Base-by-base conservation (phyloP, 202 grass and related monocot genomes). In the Zoysia matrella region DNA sequence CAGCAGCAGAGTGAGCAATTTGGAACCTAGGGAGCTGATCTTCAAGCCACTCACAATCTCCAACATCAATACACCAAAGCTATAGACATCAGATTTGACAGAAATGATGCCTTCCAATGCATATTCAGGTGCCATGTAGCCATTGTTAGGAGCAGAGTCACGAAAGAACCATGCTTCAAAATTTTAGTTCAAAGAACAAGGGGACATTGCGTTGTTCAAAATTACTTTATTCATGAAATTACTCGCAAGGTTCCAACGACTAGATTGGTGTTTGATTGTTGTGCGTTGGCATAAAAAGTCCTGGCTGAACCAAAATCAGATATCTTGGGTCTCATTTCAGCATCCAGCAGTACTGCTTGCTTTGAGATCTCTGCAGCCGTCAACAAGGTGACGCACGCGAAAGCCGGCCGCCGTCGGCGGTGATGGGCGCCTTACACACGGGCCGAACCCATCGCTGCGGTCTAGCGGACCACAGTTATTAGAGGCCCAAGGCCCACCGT, bases 271-370 rank as follows among this genome's bases (percentile, higher is more conserved):
- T 55, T 88, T 11, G 67, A 57, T 81, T 86, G 49, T 7, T 80
- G 40, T 52, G 81, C 52, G 2, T 78, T 41, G 64, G 57, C 60
- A 50, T 72, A 71, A 73, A 89, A 86, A 64, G 64, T 80, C 65
- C 75, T 86, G 50, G 90, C 90, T n/a, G 78, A 77, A 49, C 83
- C 90, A 44, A 92, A 92, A 70, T 92, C 90, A 45, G 86, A 86
- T 51, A 92, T 89, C 53, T 92, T 89, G n/a, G 90, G 80, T 4
- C 4, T 77, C 86, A 86, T 89, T 14, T 92, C 80, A 22, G 72
- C 65, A 72, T 86, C 83, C 61, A 91, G 62, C 54, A 91, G n/a
- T 42, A 91, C 69, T 91, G 74, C 74, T 53, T 41, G 85, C 85
- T 75, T 91, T 91, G 18, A 88, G 63, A 85, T 91, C 85, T 70